Conservation (phyloP, 106 monocot species). For the Allium fistulosum region DNA sequence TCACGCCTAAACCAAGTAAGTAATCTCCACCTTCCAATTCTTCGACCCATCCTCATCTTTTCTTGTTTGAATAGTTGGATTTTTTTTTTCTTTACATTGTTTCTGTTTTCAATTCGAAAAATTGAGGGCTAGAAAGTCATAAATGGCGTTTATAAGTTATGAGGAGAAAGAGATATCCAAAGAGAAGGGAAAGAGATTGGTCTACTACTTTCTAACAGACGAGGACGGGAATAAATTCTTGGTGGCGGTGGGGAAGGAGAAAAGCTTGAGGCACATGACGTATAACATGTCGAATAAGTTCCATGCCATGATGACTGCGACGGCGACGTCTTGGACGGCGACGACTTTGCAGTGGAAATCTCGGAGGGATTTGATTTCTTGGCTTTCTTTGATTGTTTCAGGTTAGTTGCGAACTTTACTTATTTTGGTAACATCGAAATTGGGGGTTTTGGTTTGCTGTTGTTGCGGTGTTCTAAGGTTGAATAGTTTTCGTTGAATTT, state of each 20-base stretch:
- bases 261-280: constrained; percentile 76
- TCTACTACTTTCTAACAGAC: constrained; percentile 67
- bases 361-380: constrained; percentile 82
- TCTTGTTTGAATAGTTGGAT: not conserved
- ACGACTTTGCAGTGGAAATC: constrained; percentile 45
- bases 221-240: constrained; percentile 35
- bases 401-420: constrained; percentile 24
- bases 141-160: constrained; percentile 33
- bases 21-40: constrained; percentile 14
- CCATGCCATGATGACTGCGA: not conserved
- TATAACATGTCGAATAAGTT: constrained; percentile 39
- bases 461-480: not conserved
- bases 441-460: not conserved
- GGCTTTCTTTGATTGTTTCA: constrained; percentile 65
- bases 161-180: constrained; percentile 74
- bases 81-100: not conserved
- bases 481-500: not conserved
- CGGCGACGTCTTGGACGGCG: not conserved
- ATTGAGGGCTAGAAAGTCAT: constrained; percentile 26
- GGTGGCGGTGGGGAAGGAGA: constrained; percentile 85
- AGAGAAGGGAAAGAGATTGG: constrained; percentile 68
- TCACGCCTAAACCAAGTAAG: not conserved
- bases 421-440: not conserved
- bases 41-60: not conserved
- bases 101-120: not conserved